Conservation (phyloP, 2,329 filamentous ascomycete species). For the Botrytis byssoidea region DNA sequence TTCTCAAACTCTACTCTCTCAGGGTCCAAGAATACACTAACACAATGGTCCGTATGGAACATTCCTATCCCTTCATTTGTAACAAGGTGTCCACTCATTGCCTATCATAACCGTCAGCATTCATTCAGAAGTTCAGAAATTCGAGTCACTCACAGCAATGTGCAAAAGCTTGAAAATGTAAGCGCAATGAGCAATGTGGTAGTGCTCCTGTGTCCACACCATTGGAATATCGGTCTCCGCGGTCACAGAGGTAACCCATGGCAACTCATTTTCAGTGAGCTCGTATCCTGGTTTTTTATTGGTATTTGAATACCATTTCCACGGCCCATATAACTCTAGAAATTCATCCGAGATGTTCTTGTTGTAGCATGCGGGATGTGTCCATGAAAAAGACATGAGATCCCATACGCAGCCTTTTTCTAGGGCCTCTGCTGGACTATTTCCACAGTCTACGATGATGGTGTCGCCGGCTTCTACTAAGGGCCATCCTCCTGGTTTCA, state of each 20-base stretch:
- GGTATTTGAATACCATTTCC: neutral
- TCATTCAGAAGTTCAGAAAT: neutral
- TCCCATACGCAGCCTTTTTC: slow-evolving; percentile 19
- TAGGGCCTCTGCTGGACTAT: slow-evolving; percentile 12
- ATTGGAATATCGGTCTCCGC: neutral
- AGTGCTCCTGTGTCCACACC: slow-evolving; percentile 1
- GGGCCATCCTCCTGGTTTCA: neutral
- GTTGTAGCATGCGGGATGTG: slow-evolving; percentile 14
- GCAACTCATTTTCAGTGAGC: neutral
- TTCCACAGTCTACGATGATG: slow-evolving; percentile 13
- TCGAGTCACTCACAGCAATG: neutral
- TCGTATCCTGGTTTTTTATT: neutral
- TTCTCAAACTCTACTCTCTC: neutral
- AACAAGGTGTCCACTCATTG: slow-evolving; percentile 7
- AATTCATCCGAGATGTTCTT: slow-evolving; percentile 9
- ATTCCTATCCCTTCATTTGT: slow-evolving; percentile 2
- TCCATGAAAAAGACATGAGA: slow-evolving; percentile 19
- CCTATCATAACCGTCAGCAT: neutral
- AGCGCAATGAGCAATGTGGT: neutral
- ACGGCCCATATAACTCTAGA: neutral
- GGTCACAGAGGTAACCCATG: neutral
- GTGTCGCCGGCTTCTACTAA: neutral
- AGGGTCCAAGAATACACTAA: neutral
- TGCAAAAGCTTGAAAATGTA: slow-evolving; percentile 1
- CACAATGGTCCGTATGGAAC: neutral